Conservation (phyloP, 2,329 filamentous ascomycete genomes). For the Xylaria multiplex region DNA sequence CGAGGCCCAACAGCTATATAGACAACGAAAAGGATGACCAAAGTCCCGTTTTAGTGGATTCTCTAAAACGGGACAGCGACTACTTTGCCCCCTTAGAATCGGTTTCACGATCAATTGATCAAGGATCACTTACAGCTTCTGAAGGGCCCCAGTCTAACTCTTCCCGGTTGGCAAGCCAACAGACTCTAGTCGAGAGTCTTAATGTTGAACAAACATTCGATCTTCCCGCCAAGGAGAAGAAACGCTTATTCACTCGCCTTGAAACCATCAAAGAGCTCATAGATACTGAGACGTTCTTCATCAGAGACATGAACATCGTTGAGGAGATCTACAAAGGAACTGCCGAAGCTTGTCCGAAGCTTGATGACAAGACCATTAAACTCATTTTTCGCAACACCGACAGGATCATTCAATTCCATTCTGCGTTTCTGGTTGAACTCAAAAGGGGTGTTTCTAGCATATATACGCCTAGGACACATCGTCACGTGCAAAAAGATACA, state of each 20-base stretch:
- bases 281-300: conserved; percentile 90
- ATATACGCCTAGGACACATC: conserved; percentile 72
- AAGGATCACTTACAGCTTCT: conserved; percentile 56
- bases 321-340: conserved; percentile 98
- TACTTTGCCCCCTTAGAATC: conserved; percentile 56
- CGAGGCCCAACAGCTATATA: conserved; percentile 55
- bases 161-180: conserved; percentile 52
- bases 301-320: conserved; percentile 95
- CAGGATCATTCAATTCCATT: conserved; percentile 88
- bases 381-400: conserved; percentile 92
- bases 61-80: conserved; percentile 58
- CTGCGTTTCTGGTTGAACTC: conserved; percentile 78
- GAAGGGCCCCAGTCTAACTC: conserved; percentile 54
- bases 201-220: conserved; percentile 44
- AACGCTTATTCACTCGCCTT: conserved; percentile 80
- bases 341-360: conserved; percentile 79
- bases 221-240: conserved; percentile 66
- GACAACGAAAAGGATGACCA: conserved; percentile 56
- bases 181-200: conserved; percentile 51
- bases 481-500: conserved; percentile 54
- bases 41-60: conserved; percentile 55
- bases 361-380: conserved; percentile 86
- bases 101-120: conserved; percentile 59
- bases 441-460: conserved; percentile 83
- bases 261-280: conserved; percentile 91